Percentiles rank a stretch among this genome's conserved stretches.
phyloP scores from a whole-genome alignment of 2,329 filamentous ascomycete genomes.

The Penicillium verrucosum region DNA sequence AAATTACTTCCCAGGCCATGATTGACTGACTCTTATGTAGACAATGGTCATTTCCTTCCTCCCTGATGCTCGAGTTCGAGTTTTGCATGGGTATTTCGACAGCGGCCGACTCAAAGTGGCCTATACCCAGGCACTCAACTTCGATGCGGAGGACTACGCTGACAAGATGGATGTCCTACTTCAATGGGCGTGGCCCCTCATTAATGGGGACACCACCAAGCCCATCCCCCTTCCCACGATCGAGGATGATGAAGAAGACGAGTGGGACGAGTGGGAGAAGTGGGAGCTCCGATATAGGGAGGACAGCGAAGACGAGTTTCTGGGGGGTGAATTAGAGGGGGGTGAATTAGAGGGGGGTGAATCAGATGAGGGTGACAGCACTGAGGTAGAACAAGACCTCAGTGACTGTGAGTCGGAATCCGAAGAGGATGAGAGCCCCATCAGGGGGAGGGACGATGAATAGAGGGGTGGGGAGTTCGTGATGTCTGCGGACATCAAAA shows the following conservation, averaged over 20 bases:
- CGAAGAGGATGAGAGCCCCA: neutral
- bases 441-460: neutral
- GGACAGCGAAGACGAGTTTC: neutral
- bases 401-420: neutral
- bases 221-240: conserved; percentile 6
- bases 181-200: conserved; percentile 7
- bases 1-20: too few relatives aligned
- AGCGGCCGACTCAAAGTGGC: conserved; percentile 1
- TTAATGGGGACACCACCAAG: neutral
- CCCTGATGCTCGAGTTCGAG: conserved; percentile 6
- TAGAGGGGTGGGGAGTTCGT: neutral
- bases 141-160: conserved; percentile 1
- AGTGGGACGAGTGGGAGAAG: neutral
- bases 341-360: too few relatives aligned
- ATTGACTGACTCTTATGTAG: neutral
- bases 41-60: conserved; percentile 13
- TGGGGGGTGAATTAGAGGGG: neutral
- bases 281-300: neutral
- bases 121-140: conserved; percentile 7
- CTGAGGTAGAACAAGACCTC: neutral
- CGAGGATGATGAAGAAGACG: conserved; percentile 7
- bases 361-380: neutral
- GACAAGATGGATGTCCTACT: conserved; percentile 6
- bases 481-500: neutral
- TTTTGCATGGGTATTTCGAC: conserved; percentile 12